Base-by-base conservation (phyloP, 202 grass and related monocot genomes). In the Musa balbisiana region DNA sequence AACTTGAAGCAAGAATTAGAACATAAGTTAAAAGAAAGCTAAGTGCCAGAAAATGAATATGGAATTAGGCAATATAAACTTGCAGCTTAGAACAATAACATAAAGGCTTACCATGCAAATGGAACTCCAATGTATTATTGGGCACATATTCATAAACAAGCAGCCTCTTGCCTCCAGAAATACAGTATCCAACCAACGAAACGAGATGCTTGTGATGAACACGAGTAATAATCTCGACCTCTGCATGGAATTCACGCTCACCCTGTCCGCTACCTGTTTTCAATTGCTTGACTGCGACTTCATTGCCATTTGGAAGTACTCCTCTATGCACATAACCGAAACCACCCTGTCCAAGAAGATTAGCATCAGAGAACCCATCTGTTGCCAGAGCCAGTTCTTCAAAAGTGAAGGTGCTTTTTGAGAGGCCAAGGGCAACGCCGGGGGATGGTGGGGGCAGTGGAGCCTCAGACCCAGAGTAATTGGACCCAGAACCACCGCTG, bases 311-410 rank as follows among this genome's bases (percentile, higher is more conserved):
- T 19, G 93, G 93, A 53, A 97, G 85, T 56, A 97, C 58, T 80
- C 93, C 93, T 83, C 82, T 89, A 71, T 97, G 93, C 62, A 97
- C 93, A 29, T 93, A 97, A 9, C 93, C 93, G 62, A 97, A 97
- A 83, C 93, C 93, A 80, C 93, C 93, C 91, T 97, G 90, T 12
- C 93, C 93, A 49, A 97, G 91, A 76, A 97, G 89, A 88, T 97
- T 97, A 64, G 82, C 82, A 84, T 93, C 93, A 12, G 88, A 87
- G 75, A 97, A 97, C 51, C 93, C 93, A 71, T 97, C 80, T 3
- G 93, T 97, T 66, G 90, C 93, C 78, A 81, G 76, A 49, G 85
- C 52, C 49, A 97, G 77, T 77, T 97, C 93, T 26, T 97, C 90
- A 13, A 89, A 93, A 1, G 90, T 89, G 74, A 97, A 97, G 50